Base-by-base conservation (phyloP, 2,329 filamentous ascomycete genomes). In the Bertia moriformis region DNA sequence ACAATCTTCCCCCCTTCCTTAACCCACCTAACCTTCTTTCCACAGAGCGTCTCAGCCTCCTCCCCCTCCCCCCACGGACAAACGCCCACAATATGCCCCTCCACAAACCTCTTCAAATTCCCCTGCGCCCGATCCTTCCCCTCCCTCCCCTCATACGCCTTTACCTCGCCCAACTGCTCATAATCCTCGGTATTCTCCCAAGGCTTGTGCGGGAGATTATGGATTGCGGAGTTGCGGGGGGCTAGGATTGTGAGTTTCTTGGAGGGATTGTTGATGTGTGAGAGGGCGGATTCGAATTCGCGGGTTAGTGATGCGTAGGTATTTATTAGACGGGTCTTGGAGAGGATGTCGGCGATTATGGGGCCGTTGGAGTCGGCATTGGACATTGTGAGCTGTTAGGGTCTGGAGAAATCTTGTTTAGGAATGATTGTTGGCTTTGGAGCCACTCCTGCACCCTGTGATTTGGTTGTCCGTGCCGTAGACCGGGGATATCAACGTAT, bases 401-500 rank as follows among this genome's bases (percentile, higher is more conserved):
- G n/a, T n/a, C n/a, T n/a, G n/a, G n/a, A n/a, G n/a, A n/a, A n/a
- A n/a, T n/a, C n/a, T n/a, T n/a, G n/a, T n/a, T n/a, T n/a, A n/a
- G n/a, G n/a, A n/a, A n/a, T n/a, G n/a, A n/a, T n/a, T n/a, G n/a
- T n/a, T n/a, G n/a, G n/a, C n/a, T n/a, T n/a, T n/a, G n/a, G n/a
- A n/a, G n/a, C n/a, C n/a, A n/a, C n/a, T n/a, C n/a, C n/a, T n/a
- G n/a, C n/a, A n/a, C n/a, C n/a, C n/a, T 32, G 20, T 43, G 40
- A n/a, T n/a, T n/a, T n/a, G 35, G 39, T 15, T 40, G 39, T 36
- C 40, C 42, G 44, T 49, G 42, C 4, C 38, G 43, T 38, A 44
- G 19, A 30, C 44, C 44, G 38, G 44, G 47, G 14, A 37, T 27
- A 37, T 49, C 38, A 33, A 46, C 30, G 37, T 47, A 40, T 15